Evolutionary conservation across 129 eudicot genomes (phyloP).

Genomic region (Flaveria sonorensis): DNA sequence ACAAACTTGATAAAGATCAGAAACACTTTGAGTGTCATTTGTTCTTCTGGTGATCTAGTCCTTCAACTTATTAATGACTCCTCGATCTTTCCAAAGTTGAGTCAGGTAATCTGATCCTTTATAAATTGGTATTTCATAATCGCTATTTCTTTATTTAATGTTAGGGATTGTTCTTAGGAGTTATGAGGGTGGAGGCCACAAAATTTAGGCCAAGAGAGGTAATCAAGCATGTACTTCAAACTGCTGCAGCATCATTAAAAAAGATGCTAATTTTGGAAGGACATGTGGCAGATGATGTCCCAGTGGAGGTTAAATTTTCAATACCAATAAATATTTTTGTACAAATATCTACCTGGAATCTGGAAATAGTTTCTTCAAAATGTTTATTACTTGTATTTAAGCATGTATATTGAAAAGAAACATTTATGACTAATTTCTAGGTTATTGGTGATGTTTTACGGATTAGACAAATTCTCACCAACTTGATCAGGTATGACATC

Average conservation of each 20-base stretch:
- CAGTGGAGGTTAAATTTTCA: constrained; percentile 62
- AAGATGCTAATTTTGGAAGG: constrained; percentile 85
- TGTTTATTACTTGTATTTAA: not conserved
- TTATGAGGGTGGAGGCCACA: constrained; percentile 92
- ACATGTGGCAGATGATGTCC: constrained; percentile 74
- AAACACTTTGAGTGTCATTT: constrained; percentile 72
- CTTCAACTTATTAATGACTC: constrained; percentile 87
- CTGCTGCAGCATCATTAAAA: constrained; percentile 87
- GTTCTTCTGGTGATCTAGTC: constrained; percentile 91
- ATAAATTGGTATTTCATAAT: not conserved
- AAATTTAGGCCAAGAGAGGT: constrained; percentile 98
- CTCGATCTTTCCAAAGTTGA: constrained; percentile 97
- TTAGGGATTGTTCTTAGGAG: constrained; percentile 52
- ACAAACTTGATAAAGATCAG: constrained; percentile 83
- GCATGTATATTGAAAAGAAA: constrained; percentile 9
- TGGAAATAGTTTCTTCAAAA: not conserved
- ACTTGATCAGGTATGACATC: constrained; percentile 74
- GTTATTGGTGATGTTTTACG: constrained; percentile 91
- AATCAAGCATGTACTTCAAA: constrained; percentile 93
- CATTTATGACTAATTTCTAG: constrained; percentile 45
- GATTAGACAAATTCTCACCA: constrained; percentile 93
- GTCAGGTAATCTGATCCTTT: constrained; percentile 61
- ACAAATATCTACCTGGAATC: not conserved
- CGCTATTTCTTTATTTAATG: not conserved
- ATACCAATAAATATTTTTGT: not conserved